phyloP scores from a whole-genome alignment of 176 grass and related monocot genomes.

The Musa acuminata region DNA sequence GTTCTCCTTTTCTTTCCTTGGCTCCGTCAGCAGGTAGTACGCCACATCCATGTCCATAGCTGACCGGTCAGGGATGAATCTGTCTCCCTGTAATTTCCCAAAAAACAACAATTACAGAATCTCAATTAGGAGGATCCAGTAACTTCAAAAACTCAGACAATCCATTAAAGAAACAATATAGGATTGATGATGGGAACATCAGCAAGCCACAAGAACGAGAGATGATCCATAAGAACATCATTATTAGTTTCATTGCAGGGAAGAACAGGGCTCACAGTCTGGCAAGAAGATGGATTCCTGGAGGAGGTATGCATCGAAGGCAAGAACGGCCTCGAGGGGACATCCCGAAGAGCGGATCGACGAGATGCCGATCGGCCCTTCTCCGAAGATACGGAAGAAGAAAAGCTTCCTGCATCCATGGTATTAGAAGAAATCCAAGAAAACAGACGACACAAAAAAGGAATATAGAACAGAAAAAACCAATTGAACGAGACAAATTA shows the following conservation, averaged over 20 bases:
- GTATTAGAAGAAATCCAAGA: slow-evolving; percentile 20
- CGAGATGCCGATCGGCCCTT: slow-evolving; percentile 30
- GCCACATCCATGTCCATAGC: slow-evolving; percentile 61
- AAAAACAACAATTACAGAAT: neutral
- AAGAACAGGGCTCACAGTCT: slow-evolving; percentile 24
- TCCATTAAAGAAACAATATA: neutral
- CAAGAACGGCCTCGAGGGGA: slow-evolving; percentile 39
- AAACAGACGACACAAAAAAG: slow-evolving; percentile 1
- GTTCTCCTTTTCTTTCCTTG: slow-evolving; percentile 46
- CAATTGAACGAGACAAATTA: neutral
- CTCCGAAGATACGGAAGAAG: slow-evolving; percentile 39
- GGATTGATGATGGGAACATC: neutral
- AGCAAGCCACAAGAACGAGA: too few species aligned
- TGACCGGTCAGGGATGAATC: slow-evolving; percentile 44
- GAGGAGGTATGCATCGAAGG: slow-evolving; percentile 33
- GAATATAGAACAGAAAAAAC: neutral
- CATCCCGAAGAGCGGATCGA: slow-evolving; percentile 41
- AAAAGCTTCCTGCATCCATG: slow-evolving; percentile 42
- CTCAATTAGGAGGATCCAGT: neutral
- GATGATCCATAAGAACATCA: neutral
- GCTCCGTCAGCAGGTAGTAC: slow-evolving; percentile 49
- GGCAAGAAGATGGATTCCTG: slow-evolving; percentile 22
- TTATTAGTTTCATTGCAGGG: too few species aligned
- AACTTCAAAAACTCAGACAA: neutral
- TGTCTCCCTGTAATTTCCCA: slow-evolving; percentile 41